Evolutionary conservation across 2,329 filamentous ascomycete genomes (phyloP), one percentile per base, ranked within the genome.

Genomic region (Ophiocordyceps camponoti-rufipedis): DNA sequence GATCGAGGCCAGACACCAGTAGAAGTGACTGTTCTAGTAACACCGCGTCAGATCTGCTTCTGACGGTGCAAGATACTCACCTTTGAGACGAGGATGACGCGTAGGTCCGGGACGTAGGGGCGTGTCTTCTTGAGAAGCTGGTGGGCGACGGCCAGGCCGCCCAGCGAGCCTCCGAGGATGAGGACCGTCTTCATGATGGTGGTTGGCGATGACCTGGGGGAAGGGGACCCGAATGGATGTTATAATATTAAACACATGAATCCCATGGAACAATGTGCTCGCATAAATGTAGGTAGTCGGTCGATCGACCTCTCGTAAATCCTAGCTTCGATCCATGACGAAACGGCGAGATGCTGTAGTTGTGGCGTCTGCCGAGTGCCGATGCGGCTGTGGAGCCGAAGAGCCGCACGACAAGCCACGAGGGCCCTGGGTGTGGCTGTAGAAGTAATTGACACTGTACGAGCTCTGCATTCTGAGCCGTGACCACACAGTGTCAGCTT

Each of bases 1-100:
- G 41, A 74, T 67, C 1, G 73, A 66, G 28, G 71, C 72, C 5
- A 75, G 46, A 57, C 75, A 75, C 72, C 72, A 75, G 62, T 68
- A 77, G 51, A 77, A 71, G 52, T 77, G 71, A 49, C 63, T 68
- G 51, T 68, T 75, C 69, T 75, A 23, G 23, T 23, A 47, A 10
- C 7, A 11, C 1, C 4, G 6, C 7, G 35, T 39, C 35, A 39
- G 35, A 8, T 16, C 18, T 16, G 8, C 29, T 9, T 31, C 29
- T 31, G 35, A 19, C 4, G 35, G 7, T 39, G 13, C 4, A 16
- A 18, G 4, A 3, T 38, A 10, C 56, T 53, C 59, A 74, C 72
- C 63, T 73, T 72, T 45, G 71, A 71, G 41, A 77, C 65, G 14
- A 77, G 63, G 42, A 76, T 62, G 42, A 77, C 70, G 51, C 72